Conservation (phyloP, 2,329 filamentous ascomycete genomes). For the Phaeoacremonium minimum region DNA sequence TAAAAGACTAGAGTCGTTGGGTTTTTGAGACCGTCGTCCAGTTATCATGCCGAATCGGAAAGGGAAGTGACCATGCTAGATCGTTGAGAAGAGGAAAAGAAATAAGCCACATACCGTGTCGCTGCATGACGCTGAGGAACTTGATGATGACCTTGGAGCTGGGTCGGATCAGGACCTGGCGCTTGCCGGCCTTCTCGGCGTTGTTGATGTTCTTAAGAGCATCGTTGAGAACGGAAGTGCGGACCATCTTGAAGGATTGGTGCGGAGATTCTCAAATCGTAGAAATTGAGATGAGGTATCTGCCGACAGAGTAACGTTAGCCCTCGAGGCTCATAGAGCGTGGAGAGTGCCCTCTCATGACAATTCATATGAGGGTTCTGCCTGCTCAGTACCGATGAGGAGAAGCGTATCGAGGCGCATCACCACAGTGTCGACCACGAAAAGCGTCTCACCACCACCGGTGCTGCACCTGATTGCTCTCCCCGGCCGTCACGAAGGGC, state of each 20-base stretch:
- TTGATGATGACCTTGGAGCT: slow-evolving; percentile 99
- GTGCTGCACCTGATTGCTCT: slow-evolving; percentile 63
- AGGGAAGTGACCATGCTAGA: slow-evolving; percentile 6
- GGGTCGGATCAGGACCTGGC: slow-evolving; percentile 96
- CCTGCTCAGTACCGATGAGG: slow-evolving; percentile 61
- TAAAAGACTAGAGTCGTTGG: slow-evolving; percentile 98
- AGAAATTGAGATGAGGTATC: slow-evolving; percentile 62
- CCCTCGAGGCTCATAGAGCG: slow-evolving; percentile 56
- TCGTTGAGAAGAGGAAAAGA: slow-evolving; percentile 1
- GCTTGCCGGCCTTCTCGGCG: slow-evolving; percentile 99
- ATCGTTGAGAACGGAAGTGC: slow-evolving; percentile 99
- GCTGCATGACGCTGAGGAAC: slow-evolving; percentile 99
- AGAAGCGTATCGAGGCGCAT: slow-evolving; percentile 53
- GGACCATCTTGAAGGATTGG: slow-evolving; percentile 83
- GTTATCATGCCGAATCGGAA: slow-evolving; percentile 94
- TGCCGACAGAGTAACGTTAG: slow-evolving; percentile 51
- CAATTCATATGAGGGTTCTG: slow-evolving; percentile 59
- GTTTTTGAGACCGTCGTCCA: slow-evolving; percentile 85
- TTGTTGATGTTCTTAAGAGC: slow-evolving; percentile 99
- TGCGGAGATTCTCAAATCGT: slow-evolving; percentile 78
- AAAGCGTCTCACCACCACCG: slow-evolving; percentile 16
- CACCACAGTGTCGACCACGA: slow-evolving; percentile 1
- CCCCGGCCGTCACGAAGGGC: slow-evolving; percentile 45
- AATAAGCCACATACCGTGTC: slow-evolving; percentile 80
- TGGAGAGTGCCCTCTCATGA: slow-evolving; percentile 63